phyloP scores from a whole-genome alignment of 768 basidiomycete species.

The Clitopilus passeckerianus region DNA sequence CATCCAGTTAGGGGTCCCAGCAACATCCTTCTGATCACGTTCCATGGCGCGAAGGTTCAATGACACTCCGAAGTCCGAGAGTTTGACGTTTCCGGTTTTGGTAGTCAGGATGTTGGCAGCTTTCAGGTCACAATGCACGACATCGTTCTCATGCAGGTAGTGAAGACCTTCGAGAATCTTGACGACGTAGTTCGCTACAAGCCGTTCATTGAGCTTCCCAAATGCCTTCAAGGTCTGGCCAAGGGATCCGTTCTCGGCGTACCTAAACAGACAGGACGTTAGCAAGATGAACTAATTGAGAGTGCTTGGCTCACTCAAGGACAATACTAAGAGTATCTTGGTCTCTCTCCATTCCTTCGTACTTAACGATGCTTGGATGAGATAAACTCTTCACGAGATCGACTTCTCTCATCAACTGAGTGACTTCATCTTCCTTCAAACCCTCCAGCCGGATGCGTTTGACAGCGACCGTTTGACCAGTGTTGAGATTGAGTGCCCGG shows the following conservation, averaged over 20 bases:
- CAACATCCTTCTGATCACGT: conserved; percentile 77
- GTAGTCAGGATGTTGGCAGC: conserved; percentile 99
- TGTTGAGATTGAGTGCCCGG: conserved; percentile 88
- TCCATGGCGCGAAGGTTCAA: conserved; percentile 92
- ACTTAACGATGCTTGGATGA: conserved; percentile 96
- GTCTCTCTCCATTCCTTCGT: conserved; percentile 93
- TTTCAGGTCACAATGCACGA: conserved; percentile 97
- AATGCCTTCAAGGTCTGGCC: conserved; percentile 92
- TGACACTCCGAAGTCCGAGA: conserved; percentile 97
- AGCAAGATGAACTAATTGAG: background rate
- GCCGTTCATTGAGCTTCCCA: conserved; percentile 86
- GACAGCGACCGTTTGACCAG: conserved; percentile 98
- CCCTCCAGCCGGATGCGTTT: conserved; percentile 92
- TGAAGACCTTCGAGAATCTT: conserved; percentile 95
- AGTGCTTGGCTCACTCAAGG: conserved; percentile 65
- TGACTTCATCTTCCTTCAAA: conserved; percentile 85
- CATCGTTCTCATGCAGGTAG: conserved; percentile 85
- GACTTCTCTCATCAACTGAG: conserved; percentile 91
- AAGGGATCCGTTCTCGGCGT: conserved; percentile 94
- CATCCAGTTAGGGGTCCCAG: conserved; percentile 99
- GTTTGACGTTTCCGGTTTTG: conserved; percentile 95
- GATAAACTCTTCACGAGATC: conserved; percentile 86
- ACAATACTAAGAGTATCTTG: conserved; percentile 87
- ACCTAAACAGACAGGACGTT: conserved; percentile 44
- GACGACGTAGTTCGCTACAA: conserved; percentile 90